Evolutionary conservation across 2,329 filamentous ascomycete genomes (phyloP).

Genomic region (Cladosporium phlei): DNA sequence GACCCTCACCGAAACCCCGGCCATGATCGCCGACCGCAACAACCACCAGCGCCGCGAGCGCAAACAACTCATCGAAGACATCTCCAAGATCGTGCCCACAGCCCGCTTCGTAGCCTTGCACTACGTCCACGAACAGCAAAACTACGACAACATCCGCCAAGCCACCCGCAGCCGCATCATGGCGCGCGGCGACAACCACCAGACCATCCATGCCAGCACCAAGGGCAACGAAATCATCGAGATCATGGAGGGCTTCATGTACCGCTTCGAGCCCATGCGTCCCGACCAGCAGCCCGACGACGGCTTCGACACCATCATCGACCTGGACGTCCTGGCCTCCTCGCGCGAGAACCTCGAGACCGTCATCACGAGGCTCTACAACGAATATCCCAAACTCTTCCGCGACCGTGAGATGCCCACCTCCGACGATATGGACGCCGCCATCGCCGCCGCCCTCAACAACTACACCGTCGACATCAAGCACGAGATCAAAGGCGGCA

Average conservation of each 20-base stretch:
- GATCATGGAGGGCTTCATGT: conserved; percentile 93
- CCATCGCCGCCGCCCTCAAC: conserved; percentile 68
- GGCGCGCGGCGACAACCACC: conserved; percentile 87
- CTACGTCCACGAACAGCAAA: conserved; percentile 68
- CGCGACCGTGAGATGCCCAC: conserved; percentile 59
- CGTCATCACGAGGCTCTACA: conserved; percentile 65
- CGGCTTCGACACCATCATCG: conserved; percentile 76
- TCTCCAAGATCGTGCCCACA: conserved; percentile 56
- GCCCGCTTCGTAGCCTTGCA: conserved; percentile 79
- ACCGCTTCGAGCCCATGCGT: conserved; percentile 76
- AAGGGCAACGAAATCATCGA: conserved; percentile 71
- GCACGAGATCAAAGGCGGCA: conserved; percentile 62
- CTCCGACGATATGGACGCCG: conserved; percentile 69
- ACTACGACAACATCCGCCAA: conserved; percentile 69
- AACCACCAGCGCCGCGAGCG: conserved; percentile 87
- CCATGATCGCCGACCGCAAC: conserved; percentile 87
- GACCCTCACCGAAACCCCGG: conserved; percentile 59
- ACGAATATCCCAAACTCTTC: conserved; percentile 73
- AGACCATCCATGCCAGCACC: conserved; percentile 85
- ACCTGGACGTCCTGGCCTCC: conserved; percentile 71
- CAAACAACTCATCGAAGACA: conserved; percentile 77
- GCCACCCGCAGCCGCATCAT: conserved; percentile 76
- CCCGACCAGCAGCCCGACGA: conserved; percentile 65
- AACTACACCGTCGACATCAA: conserved; percentile 73
- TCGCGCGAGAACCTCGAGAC: conserved; percentile 83